Evolutionary conservation across 768 basidiomycete genomes (phyloP).

Genomic region (Chalciporus sphaerocephalus): DNA sequence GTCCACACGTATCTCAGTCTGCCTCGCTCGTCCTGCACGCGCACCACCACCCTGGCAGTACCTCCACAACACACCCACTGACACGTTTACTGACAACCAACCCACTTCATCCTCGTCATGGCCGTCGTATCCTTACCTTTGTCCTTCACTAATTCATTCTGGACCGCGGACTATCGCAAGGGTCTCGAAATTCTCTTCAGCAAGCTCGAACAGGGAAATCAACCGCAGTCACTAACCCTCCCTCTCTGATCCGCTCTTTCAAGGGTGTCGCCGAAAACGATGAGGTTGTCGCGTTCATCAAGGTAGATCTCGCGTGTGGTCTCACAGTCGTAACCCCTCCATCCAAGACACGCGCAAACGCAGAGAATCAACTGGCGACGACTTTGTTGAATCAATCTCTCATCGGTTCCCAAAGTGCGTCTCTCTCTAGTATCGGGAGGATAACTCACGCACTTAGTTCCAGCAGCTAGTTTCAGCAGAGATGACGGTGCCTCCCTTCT

Average conservation of each 20-base stretch:
- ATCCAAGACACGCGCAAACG: constrained; percentile 65
- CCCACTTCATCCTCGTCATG: constrained; percentile 43
- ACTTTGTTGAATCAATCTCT: constrained; percentile 50
- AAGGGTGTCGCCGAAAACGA: constrained; percentile 82
- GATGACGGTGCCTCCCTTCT: constrained; percentile 84
- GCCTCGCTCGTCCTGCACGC: constrained; percentile 6
- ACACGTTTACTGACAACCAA: background rate
- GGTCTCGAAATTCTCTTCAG: constrained; percentile 75
- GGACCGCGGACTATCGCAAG: constrained; percentile 85
- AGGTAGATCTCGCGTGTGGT: constrained; percentile 44
- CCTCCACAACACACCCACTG: constrained; percentile 15
- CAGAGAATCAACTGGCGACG: constrained; percentile 62
- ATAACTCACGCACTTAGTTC: constrained; percentile 7
- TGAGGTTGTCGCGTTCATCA: constrained; percentile 78
- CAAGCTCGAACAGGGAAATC: constrained; percentile 74
- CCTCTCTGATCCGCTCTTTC: constrained; percentile 14
- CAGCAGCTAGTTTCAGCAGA: constrained; percentile 63
- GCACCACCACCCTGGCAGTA: background rate
- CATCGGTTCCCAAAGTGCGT: constrained; percentile 48
- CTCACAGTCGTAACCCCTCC: constrained; percentile 6
- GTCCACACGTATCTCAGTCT: too few relatives aligned
- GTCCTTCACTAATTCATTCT: constrained; percentile 88
- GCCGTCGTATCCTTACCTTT: constrained; percentile 87
- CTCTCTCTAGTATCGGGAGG: background rate
- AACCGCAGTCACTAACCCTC: background rate